A percentile compares a stretch with the other conserved stretches of the same genome.
These are phyloP conservation scores for Aphanomyces euteiches DNA, from an alignment of 352 stramenopile species.

Conservation along the genomic window DNA sequence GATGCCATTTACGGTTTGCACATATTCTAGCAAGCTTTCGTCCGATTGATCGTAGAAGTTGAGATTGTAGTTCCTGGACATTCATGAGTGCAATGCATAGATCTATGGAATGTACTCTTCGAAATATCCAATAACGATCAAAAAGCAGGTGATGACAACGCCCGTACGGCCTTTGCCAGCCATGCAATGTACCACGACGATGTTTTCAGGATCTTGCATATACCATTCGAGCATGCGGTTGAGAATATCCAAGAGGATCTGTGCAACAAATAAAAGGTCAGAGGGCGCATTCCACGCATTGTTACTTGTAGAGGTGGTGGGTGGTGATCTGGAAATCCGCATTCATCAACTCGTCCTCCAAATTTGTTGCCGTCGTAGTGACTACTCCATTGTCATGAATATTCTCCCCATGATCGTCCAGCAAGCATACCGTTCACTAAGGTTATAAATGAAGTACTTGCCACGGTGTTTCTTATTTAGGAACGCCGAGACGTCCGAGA, in stretches of 20 bases:
- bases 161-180: conserved; percentile 77
- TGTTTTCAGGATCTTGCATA: conserved; percentile 55
- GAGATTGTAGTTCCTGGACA: conserved; percentile 7
- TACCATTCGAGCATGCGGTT: conserved; percentile 82
- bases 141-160: conserved; percentile 77
- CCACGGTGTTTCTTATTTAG: conserved; percentile 63
- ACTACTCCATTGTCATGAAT: conserved; percentile 20
- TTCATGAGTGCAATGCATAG: neutral
- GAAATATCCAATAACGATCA: conserved; percentile 72
- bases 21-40: conserved; percentile 6
- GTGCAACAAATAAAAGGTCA: neutral
- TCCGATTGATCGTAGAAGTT: conserved; percentile 2
- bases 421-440: conserved; percentile 58
- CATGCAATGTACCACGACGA: conserved; percentile 77
- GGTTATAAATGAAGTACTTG: conserved; percentile 75
- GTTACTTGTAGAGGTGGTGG: conserved; percentile 52
- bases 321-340: conserved; percentile 77
- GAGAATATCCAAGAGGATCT: conserved; percentile 76
- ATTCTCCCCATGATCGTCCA: neutral
- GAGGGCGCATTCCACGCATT: neutral
- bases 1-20: conserved; percentile 15
- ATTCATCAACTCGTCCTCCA: conserved; percentile 63
- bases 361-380: conserved; percentile 78
- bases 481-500: conserved; percentile 57
- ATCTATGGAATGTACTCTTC: conserved; percentile 23